Evolutionary conservation across 306 rosid genomes (phyloP), one percentile per base, ranked within the genome.

Genomic region (Vicia faba): DNA sequence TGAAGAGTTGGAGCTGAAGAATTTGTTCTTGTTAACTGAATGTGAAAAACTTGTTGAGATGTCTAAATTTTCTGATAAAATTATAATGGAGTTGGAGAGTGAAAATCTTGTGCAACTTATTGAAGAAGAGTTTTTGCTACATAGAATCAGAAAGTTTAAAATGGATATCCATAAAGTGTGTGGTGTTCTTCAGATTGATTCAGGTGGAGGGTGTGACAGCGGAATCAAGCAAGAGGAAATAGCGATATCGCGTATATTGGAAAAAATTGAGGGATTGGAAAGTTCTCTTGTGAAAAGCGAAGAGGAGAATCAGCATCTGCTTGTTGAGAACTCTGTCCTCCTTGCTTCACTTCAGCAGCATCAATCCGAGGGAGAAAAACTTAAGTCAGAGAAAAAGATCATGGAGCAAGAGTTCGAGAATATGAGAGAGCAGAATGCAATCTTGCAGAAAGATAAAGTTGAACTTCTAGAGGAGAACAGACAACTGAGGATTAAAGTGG

Each of bases 31-130:
- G 61, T 65, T 82, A 71, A 18, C 75, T 66, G 95, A 88, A 82
- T 77, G 89, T 75, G 87, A 84, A 86, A 88, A 84, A 71, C 91
- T 80, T 13, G 74, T 80, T 29, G 95, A 86, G 64, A 84, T 80
- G 53, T 83, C 91, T 19, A 88, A 88, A 53, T 63, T 84, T 75
- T 86, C 95, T 35, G 85, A 86, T 66, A 75, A 80, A 78, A 73
- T 89, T 62, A 80, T 93, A 75, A 70, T 82, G 16, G 95, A 93
- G 82, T 80, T 93, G 91, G 98, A 93, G 81, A 66, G 75, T 18
- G 98, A 89, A 82, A 93, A 88, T 74, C 93, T 93, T 26, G 87
- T 83, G 87, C 95, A 88, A 31, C 93, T 88, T 82, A 88, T 88
- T 64, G 98, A 93, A 82, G 83, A 79, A 50, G 91, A 93, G 71